Conservation (phyloP, 2,329 filamentous ascomycete genomes). For the Phyllachora maydis region DNA sequence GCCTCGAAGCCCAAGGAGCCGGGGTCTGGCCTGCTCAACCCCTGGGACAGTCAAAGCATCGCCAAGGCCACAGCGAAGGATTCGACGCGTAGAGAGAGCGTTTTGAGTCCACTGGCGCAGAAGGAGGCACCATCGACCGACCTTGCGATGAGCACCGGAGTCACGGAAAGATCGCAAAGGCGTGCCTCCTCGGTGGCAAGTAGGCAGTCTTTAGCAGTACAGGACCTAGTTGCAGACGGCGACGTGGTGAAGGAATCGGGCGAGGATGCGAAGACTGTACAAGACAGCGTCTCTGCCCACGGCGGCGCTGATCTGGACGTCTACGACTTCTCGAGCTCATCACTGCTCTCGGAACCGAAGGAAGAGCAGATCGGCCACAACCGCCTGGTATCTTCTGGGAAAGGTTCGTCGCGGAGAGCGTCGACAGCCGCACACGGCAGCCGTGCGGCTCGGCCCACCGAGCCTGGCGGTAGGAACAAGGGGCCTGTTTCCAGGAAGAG, state of each 20-base stretch:
- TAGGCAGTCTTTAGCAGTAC: no score
- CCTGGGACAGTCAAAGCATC: no score
- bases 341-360: conserved; percentile 14
- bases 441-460: conserved; percentile 1
- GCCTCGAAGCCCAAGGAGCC: conserved; percentile 13
- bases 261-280: no score
- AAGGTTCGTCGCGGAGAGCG: conserved; percentile 15
- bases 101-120: conserved; percentile 19
- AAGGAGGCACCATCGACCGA: conserved; percentile 13
- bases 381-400: conserved; percentile 9
- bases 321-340: conserved; percentile 31
- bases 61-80: conserved; percentile 7
- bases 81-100: conserved; percentile 5
- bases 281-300: no score
- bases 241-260: no score
- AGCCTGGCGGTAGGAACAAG: conserved; percentile 1
- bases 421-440: conserved; percentile 7
- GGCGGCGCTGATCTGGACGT: no score
- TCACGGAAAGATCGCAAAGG: no score
- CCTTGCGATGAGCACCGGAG: conserved; percentile 12
- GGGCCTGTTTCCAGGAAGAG: conserved; percentile 12
- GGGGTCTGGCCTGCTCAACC: no score
- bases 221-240: no score
- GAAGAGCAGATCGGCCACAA: conserved; percentile 3
- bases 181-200: no score